Base-by-base conservation (phyloP, 2,329 filamentous ascomycete genomes). In the Exophiala lecanii-corni region DNA sequence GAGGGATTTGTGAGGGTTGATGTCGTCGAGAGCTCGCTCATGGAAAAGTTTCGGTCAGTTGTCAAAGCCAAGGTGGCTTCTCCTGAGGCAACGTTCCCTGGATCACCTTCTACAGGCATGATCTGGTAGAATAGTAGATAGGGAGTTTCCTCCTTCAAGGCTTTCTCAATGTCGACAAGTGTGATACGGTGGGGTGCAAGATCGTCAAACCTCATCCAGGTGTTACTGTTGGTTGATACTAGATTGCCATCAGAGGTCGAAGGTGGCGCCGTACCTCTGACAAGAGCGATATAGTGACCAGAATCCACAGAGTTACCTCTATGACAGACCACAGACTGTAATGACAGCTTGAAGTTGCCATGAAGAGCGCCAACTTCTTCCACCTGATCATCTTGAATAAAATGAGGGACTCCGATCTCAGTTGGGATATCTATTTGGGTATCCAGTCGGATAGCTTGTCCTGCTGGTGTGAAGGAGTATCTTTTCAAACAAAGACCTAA, bases 111-210 rank as follows among this genome's bases (percentile, higher is more conserved):
- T 57, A 94, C 88, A 0, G 91, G 89, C 20, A 94, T 78, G 30
- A 97, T 86, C 62, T 96, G 91, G 59, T 96, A 98, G 64, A 97
- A 97, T 0, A 98, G 72, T 5, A 97, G 75, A 61, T 97, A 97
- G 0, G 92, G 91, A 62, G 88, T 94, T 62, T 96, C 89, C n/a
- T 84, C 76, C 54, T 79, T 83, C 37, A 97, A 68, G 0, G 86
- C 83, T 54, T 83, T 68, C 49, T 86, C 82, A 50, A 96, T 84
- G 57, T 94, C 79, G 36, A 96, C 81, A 41, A 84, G 75, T 0
- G 74, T 75, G 2, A 97, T 84, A 18, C 91, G 79, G 43, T 81
- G 74, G 25, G 76, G 70, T 1, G 79, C 69, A n/a, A 97, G 71
- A 61, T 98, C 92, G 59, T 98, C 92, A 56, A 95, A 96, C 26